phyloP scores from a whole-genome alignment of 2,329 filamentous ascomycete genomes.

The Aschersonia sp. region DNA sequence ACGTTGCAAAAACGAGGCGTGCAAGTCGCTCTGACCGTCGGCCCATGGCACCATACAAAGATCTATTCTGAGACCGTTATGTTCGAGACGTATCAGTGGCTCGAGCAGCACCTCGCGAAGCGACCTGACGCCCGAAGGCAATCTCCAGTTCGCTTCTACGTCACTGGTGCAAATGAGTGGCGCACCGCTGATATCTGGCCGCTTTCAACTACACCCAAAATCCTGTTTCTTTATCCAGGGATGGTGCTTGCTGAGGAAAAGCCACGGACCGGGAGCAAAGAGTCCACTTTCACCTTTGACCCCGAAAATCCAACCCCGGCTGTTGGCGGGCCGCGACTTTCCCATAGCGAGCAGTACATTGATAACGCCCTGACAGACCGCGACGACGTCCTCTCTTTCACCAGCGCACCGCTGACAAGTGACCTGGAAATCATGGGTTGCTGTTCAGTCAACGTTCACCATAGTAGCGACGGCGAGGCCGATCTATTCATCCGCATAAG shows the following conservation, averaged over 20 bases:
- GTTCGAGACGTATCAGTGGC: neutral
- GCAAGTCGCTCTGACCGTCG: neutral
- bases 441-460: neutral
- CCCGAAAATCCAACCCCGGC: neutral
- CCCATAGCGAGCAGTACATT: neutral
- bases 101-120: neutral
- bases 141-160: neutral
- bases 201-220: neutral
- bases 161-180: neutral
- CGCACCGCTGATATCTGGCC: neutral
- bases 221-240: neutral
- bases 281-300: neutral
- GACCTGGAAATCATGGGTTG: neutral
- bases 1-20: neutral
- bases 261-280: neutral
- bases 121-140: neutral
- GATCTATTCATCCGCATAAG: neutral
- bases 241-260: neutral
- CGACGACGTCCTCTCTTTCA: neutral
- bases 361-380: neutral
- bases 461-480: neutral
- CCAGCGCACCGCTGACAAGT: neutral
- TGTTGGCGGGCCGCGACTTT: neutral
- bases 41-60: neutral
- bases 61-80: neutral